Percentiles rank a stretch among this genome's conserved stretches.
phyloP scores from a whole-genome alignment of 345 rosid species.

The Microthlaspi erraticum region DNA sequence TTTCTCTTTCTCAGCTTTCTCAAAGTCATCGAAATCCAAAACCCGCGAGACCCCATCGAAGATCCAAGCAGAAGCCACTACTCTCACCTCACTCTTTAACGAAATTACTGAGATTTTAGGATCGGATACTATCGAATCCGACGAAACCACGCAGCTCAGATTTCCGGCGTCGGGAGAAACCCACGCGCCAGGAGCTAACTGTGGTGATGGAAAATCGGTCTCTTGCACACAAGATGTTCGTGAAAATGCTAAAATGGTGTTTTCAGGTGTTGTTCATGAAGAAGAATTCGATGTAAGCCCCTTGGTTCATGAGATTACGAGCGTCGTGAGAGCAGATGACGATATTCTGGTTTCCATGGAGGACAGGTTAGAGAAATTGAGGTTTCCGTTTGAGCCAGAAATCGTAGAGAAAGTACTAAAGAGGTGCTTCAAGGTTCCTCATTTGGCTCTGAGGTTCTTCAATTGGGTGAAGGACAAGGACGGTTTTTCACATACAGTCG shows the following conservation, averaged over 20 bases:
- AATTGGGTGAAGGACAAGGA: slow-evolving; percentile 66
- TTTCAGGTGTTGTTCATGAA: slow-evolving; percentile 21
- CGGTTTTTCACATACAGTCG: slow-evolving; percentile 54
- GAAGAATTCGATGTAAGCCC: slow-evolving; percentile 54
- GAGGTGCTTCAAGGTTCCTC: slow-evolving; percentile 81
- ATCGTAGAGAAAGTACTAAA: slow-evolving; percentile 78
- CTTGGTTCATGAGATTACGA: slow-evolving; percentile 58
- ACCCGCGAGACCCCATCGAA: slow-evolving; percentile 40
- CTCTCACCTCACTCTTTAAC: slow-evolving; percentile 54
- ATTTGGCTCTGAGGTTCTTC: slow-evolving; percentile 71
- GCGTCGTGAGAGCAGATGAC: slow-evolving; percentile 54
- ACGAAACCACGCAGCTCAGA: slow-evolving; percentile 42
- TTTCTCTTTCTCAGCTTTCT: slow-evolving; percentile 45
- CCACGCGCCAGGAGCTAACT: neutral
- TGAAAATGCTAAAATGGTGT: slow-evolving; percentile 49
- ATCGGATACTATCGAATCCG: slow-evolving; percentile 40
- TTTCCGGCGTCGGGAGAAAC: slow-evolving; percentile 37
- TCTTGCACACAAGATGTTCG: slow-evolving; percentile 54
- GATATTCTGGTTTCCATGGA: slow-evolving; percentile 54
- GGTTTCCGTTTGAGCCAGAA: slow-evolving; percentile 53
- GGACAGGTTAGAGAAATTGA: slow-evolving; percentile 57
- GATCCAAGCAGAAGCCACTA: slow-evolving; percentile 43
- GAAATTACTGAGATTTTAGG: slow-evolving; percentile 69
- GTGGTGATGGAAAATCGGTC: slow-evolving; percentile 8
- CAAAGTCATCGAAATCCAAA: slow-evolving; percentile 48